Evolutionary conservation across 2,329 filamentous ascomycete species (phyloP).

Genomic region (Conoideocrella luteorostrata): DNA sequence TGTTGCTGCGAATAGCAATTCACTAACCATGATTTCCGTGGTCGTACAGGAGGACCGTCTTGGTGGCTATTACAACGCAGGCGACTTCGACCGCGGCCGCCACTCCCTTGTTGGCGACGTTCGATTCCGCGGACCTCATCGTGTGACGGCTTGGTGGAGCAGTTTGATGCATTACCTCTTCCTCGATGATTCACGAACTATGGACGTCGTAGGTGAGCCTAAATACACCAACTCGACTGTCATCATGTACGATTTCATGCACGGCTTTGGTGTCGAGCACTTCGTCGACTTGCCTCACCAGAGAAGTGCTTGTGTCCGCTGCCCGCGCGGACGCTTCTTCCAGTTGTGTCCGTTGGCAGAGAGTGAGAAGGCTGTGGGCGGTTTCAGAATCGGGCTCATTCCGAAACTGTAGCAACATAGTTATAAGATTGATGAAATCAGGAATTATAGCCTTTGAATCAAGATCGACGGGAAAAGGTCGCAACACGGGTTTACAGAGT

Average conservation of each 20-base stretch:
- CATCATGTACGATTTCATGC: slow-evolving; percentile 66
- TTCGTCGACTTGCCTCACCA: slow-evolving; percentile 68
- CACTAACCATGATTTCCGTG: neutral
- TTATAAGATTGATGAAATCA: no score
- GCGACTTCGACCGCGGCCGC: slow-evolving; percentile 51
- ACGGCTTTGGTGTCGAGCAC: slow-evolving; percentile 67
- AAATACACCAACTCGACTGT: slow-evolving; percentile 64
- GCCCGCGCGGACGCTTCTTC: slow-evolving; percentile 63
- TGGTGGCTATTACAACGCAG: slow-evolving; percentile 48
- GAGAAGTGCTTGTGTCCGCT: slow-evolving; percentile 60
- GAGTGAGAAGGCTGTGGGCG: slow-evolving; percentile 49
- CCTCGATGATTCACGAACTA: slow-evolving; percentile 54
- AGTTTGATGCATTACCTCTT: slow-evolving; percentile 58
- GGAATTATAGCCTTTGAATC: no score
- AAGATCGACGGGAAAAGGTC: no score
- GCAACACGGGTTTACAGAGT: no score
- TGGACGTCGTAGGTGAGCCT: slow-evolving; percentile 60
- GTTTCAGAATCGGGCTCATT: slow-evolving; percentile 45
- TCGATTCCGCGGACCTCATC: slow-evolving; percentile 53
- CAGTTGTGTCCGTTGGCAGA: slow-evolving; percentile 56
- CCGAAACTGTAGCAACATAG: slow-evolving; percentile 46
- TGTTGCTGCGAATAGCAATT: neutral
- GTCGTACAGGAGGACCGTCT: slow-evolving; percentile 45
- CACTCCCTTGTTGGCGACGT: slow-evolving; percentile 54
- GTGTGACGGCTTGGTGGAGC: slow-evolving; percentile 56